These are phyloP conservation scores for Onygenales sp. DNA, from an alignment of 2,329 filamentous ascomycete genomes.

Conservation along the genomic window DNA sequence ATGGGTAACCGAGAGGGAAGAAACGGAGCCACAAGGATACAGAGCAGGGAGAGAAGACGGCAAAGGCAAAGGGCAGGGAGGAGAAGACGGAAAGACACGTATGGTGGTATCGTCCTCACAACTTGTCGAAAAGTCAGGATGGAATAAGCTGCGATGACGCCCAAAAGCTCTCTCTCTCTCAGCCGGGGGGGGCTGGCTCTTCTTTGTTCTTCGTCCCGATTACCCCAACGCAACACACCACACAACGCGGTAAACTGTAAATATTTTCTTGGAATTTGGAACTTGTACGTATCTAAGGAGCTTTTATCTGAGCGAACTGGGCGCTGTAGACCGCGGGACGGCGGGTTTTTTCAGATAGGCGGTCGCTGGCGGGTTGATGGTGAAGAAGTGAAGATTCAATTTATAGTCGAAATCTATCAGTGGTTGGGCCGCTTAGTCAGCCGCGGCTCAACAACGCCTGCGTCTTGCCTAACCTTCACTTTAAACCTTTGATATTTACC, in stretches of 20 bases:
- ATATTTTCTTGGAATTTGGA: not conserved
- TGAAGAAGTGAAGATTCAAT: slow-evolving; percentile 13
- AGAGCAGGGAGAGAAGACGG: slow-evolving; percentile 6
- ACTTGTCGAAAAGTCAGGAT: no score
- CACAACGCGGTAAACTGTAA: not conserved
- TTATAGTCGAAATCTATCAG: slow-evolving; percentile 12
- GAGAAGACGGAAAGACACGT: slow-evolving; percentile 1
- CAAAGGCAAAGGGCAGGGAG: not conserved
- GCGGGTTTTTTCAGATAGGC: slow-evolving; percentile 2
- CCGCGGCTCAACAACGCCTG: not conserved
- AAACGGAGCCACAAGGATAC: not conserved
- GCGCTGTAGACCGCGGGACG: slow-evolving; percentile 1
- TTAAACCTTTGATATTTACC: not conserved
- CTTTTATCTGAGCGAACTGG: not conserved
- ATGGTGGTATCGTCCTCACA: not conserved
- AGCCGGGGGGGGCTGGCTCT: not conserved
- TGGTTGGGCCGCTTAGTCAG: slow-evolving; percentile 10
- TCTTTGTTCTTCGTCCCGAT: not conserved
- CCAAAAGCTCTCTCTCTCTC: no score
- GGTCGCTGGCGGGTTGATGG: slow-evolving; percentile 6
- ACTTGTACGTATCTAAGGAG: slow-evolving; percentile 1
- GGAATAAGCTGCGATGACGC: no score
- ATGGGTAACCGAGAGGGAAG: not conserved
- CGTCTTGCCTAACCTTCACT: not conserved
- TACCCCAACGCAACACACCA: not conserved